These are phyloP conservation scores for Curvularia sp. DNA, from an alignment of 2,329 filamentous ascomycete species.

Conservation along the genomic window DNA sequence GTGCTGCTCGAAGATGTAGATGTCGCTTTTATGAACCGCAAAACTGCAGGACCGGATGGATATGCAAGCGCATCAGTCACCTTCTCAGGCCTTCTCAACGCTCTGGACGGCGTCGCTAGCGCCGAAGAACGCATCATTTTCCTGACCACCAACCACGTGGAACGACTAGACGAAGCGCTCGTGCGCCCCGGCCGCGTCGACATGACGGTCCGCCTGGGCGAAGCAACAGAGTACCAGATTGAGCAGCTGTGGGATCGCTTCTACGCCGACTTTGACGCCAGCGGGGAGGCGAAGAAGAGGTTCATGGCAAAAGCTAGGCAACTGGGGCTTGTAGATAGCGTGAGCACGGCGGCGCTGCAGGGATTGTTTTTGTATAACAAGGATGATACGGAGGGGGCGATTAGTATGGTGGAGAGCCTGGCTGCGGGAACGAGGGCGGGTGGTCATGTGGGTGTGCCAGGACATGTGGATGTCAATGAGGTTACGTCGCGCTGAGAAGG, in stretches of 20 bases:
- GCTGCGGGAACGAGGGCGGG: constrained; percentile 37
- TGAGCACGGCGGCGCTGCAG: constrained; percentile 91
- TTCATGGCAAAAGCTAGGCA: constrained; percentile 76
- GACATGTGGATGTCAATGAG: constrained; percentile 40
- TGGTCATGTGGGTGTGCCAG: constrained; percentile 40
- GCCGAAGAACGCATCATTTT: constrained; percentile 94
- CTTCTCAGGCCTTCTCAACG: constrained; percentile 82
- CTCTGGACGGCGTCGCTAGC: constrained; percentile 84
- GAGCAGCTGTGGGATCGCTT: constrained; percentile 91
- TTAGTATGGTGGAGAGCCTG: constrained; percentile 75
- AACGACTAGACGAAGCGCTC: constrained; percentile 85
- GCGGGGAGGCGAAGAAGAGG: constrained; percentile 66
- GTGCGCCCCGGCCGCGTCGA: constrained; percentile 92
- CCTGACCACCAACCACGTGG: constrained; percentile 92
- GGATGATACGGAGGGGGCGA: constrained; percentile 84
- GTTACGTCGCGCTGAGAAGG: constrained; percentile 11
- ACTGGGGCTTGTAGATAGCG: constrained; percentile 72
- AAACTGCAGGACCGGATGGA: constrained; percentile 78
- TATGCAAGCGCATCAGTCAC: constrained; percentile 90
- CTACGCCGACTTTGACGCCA: constrained; percentile 79
- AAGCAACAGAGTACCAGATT: constrained; percentile 86
- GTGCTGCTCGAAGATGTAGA: constrained; percentile 90
- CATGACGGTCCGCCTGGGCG: constrained; percentile 87
- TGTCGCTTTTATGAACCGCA: constrained; percentile 84
- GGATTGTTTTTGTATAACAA: constrained; percentile 97